These are phyloP conservation scores for Trifolium repens DNA, from an alignment of 306 rosid species.

Conservation along the genomic window DNA sequence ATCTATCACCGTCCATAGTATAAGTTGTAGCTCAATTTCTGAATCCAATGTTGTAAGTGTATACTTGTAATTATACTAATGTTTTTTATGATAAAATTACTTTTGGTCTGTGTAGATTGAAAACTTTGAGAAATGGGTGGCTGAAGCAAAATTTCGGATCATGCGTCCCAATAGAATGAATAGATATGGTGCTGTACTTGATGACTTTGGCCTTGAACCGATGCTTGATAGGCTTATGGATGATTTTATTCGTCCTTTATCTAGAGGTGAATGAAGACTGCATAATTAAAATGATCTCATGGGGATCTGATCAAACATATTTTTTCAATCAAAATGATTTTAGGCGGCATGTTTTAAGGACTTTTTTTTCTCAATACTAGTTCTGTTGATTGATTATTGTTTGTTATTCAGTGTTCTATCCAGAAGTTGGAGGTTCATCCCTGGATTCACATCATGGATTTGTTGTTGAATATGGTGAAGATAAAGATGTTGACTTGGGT, in stretches of 20 bases:
- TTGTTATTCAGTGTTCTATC: conserved; percentile 54
- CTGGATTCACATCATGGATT: conserved; percentile 71
- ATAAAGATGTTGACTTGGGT: conserved; percentile 65
- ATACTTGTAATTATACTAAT: conserved; percentile 21
- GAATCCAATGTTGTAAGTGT: conserved; percentile 23
- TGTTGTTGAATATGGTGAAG: conserved; percentile 64
- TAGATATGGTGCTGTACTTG: conserved; percentile 87
- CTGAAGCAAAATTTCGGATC: conserved; percentile 72
- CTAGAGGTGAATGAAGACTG: conserved; percentile 59
- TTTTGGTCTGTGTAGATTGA: conserved; percentile 70
- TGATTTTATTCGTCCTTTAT: conserved; percentile 76
- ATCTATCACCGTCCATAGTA: conserved; percentile 30
- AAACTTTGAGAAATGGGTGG: conserved; percentile 85
- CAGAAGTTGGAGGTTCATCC: conserved; percentile 60
- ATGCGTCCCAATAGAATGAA: conserved; percentile 99
- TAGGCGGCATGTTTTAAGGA: background rate
- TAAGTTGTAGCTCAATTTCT: conserved; percentile 26
- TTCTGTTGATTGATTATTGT: conserved; percentile 27
- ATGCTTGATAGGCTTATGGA: conserved; percentile 94
- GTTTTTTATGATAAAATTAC: conserved; percentile 28
- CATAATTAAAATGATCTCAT: conserved; percentile 27
- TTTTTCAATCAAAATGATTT: conserved; percentile 28
- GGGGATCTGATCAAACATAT: conserved; percentile 27
- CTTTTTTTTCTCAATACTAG: background rate
- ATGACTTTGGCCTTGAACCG: conserved; percentile 90